Conservation (phyloP, 257 asterid genomes). For the Solanum peruvianum region DNA sequence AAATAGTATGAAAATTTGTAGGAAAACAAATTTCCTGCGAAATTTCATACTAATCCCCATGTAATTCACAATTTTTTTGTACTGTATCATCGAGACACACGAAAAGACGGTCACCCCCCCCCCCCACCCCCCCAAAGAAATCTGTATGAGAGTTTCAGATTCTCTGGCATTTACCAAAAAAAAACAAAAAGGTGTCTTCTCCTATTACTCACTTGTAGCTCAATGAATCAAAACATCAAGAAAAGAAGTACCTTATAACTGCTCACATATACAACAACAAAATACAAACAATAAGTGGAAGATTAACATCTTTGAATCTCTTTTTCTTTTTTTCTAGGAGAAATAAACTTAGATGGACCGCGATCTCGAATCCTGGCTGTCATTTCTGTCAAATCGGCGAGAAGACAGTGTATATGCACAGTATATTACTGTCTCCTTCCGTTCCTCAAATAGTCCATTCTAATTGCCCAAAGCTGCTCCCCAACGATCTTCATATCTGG, state of each 20-base stretch:
- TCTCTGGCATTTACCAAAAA: too few relatives aligned
- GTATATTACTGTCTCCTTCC: conserved; percentile 21
- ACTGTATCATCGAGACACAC: too few relatives aligned
- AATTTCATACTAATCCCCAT: too few relatives aligned
- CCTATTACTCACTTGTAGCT: not conserved
- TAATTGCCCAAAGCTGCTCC: conserved; percentile 81
- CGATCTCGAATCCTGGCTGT: not conserved
- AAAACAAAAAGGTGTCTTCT: not conserved
- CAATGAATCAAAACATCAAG: not conserved
- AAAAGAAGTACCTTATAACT: not conserved
- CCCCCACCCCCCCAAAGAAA: too few relatives aligned
- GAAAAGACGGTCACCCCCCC: too few relatives aligned
- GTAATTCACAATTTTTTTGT: too few relatives aligned
- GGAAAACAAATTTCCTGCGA: too few relatives aligned
- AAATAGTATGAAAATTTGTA: too few relatives aligned
- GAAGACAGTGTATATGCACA: not conserved
- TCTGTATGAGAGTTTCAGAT: too few relatives aligned
- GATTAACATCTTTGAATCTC: not conserved
- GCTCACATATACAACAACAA: not conserved
- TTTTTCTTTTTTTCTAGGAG: not conserved
- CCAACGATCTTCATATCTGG: conserved; percentile 82
- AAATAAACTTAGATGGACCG: not conserved
- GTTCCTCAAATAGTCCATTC: conserved; percentile 68
- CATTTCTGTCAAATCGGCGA: not conserved
- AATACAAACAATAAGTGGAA: not conserved